phyloP scores from a whole-genome alignment of 2,329 filamentous ascomycete genomes.

The Trichoderma endophyticum region DNA sequence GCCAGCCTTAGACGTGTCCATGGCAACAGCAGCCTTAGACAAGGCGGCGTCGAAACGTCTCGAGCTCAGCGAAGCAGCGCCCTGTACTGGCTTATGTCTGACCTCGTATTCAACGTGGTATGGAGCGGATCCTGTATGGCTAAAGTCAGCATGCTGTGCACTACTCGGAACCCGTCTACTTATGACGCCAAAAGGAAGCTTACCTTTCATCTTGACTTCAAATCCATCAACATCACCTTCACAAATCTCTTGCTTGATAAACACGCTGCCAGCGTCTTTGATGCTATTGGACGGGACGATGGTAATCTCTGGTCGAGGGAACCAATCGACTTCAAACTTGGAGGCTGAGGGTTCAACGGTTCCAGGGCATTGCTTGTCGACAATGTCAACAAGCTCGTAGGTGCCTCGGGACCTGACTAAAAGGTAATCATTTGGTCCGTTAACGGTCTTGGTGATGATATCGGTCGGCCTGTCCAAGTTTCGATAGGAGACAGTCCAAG shows the following conservation, averaged over 20 bases:
- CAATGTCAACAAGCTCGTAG: conserved; percentile 76
- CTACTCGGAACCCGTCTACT: background rate
- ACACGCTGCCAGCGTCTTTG: conserved; percentile 43
- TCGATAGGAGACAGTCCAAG: conserved; percentile 77
- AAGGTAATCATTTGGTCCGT: conserved; percentile 64
- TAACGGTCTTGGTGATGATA: conserved; percentile 48
- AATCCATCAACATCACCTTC: conserved; percentile 91
- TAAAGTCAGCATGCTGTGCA: conserved; percentile 29
- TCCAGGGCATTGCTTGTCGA: conserved; percentile 79
- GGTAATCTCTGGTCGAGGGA: conserved; percentile 70
- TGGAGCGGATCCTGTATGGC: conserved; percentile 63
- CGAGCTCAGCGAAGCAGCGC: conserved; percentile 61
- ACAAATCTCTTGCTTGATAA: conserved; percentile 78
- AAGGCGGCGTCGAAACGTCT: conserved; percentile 76
- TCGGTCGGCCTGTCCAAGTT: conserved; percentile 57
- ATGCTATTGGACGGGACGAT: conserved; percentile 65
- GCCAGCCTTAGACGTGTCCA: conserved; percentile 83
- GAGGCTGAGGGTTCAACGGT: conserved; percentile 70
- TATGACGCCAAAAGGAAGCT: conserved; percentile 26
- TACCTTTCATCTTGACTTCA: conserved; percentile 75
- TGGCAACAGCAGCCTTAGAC: conserved; percentile 71
- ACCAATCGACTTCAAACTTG: conserved; percentile 79
- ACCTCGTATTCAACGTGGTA: conserved; percentile 82
- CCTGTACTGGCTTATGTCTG: conserved; percentile 65
- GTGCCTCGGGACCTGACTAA: conserved; percentile 64